Conservation (phyloP, 2,329 filamentous ascomycete genomes). For the Geoglossum cookeanum region DNA sequence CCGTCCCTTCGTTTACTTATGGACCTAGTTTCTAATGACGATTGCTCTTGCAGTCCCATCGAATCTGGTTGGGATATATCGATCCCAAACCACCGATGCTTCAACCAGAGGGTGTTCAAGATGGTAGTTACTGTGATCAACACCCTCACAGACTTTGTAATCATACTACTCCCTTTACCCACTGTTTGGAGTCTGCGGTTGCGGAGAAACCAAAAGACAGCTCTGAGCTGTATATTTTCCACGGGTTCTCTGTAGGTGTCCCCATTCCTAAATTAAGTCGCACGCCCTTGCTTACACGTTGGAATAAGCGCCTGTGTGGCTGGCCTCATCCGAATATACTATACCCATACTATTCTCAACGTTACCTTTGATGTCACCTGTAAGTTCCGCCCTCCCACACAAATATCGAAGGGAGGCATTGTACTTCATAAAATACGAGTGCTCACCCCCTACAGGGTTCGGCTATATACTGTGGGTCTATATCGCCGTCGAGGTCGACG, state of each 20-base stretch:
- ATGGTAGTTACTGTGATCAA: not conserved
- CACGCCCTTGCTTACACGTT: not conserved
- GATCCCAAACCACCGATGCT: not conserved
- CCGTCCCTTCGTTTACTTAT: not conserved
- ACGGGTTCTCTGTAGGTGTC: conserved; percentile 1
- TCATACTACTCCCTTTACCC: conserved; percentile 1
- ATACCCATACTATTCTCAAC: conserved; percentile 5
- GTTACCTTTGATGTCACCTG: conserved; percentile 23
- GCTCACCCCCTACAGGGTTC: not conserved
- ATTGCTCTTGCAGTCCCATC: not conserved
- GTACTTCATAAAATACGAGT: conserved; percentile 20
- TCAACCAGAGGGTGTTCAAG: not conserved
- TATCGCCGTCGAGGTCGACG: conserved; percentile 8
- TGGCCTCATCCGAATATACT: conserved; percentile 19
- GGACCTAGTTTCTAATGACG: not conserved
- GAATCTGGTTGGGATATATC: not conserved
- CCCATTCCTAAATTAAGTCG: not conserved
- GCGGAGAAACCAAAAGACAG: conserved; percentile 2
- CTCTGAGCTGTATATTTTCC: not conserved
- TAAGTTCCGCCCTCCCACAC: conserved; percentile 14
- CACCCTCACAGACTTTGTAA: conserved; percentile 4
- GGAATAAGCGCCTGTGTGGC: conserved; percentile 16
- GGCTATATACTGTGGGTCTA: not conserved
- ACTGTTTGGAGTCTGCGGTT: conserved; percentile 4
- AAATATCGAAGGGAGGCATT: conserved; percentile 13